Conservation (phyloP, 352 stramenopile species). For the Aphanomyces invadans region DNA sequence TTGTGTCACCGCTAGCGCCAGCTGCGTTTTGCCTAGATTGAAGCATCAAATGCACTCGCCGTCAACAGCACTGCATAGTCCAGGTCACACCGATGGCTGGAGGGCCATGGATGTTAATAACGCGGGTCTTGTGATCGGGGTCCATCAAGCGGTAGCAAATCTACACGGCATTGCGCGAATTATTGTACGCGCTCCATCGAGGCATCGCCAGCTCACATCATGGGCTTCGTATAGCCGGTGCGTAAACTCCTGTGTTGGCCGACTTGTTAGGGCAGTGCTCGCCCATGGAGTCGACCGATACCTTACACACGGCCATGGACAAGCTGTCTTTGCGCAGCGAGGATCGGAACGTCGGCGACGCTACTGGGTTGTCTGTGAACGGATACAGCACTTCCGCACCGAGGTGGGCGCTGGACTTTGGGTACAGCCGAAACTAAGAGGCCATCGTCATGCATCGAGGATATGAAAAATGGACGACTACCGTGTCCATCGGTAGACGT, state of each 20-base stretch:
- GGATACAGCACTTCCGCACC: background rate
- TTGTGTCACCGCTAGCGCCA: slow-evolving; percentile 4
- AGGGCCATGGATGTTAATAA: slow-evolving; percentile 10
- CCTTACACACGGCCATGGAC: background rate
- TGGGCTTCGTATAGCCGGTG: slow-evolving; percentile 12
- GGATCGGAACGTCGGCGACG: background rate
- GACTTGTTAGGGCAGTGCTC: no score
- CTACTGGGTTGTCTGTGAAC: background rate
- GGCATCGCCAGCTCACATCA: background rate
- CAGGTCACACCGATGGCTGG: background rate
- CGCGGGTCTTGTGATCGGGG: background rate
- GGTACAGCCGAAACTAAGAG: slow-evolving; percentile 2
- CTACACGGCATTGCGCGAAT: background rate
- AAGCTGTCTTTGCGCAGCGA: background rate
- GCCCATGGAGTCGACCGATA: background rate
- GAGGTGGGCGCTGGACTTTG: background rate
- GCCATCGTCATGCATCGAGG: background rate
- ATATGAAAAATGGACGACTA: background rate
- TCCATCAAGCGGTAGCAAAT: slow-evolving; percentile 14
- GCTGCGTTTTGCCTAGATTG: slow-evolving; percentile 14
- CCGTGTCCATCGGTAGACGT: background rate
- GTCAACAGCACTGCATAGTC: background rate
- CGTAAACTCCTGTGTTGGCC: background rate
- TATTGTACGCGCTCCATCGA: background rate
- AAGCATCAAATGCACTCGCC: background rate